Evolutionary conservation across 352 stramenopile genomes (phyloP).

Genomic region (Globisporangium camurandrum): DNA sequence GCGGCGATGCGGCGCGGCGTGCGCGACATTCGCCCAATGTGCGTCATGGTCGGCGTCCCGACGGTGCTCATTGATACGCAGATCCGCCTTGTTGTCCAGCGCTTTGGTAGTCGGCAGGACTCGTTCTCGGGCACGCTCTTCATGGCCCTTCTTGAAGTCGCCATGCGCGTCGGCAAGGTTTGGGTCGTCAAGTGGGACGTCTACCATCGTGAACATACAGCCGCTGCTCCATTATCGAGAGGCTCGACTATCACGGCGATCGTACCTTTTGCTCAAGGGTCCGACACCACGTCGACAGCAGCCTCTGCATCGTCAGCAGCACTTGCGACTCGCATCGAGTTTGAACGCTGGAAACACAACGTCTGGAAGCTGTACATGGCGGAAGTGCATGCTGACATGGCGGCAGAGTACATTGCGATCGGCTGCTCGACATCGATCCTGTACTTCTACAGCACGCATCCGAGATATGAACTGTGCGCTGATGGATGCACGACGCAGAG

Average conservation of each 20-base stretch:
- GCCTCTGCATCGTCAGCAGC: neutral
- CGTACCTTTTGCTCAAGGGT: no score
- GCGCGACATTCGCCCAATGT: slow-evolving; percentile 15
- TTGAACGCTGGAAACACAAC: slow-evolving; percentile 11
- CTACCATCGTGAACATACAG: neutral
- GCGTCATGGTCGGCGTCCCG: slow-evolving; percentile 12
- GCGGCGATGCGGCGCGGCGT: slow-evolving; percentile 13
- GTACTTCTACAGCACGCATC: slow-evolving; percentile 6
- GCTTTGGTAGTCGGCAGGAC: slow-evolving; percentile 1
- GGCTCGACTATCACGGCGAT: neutral
- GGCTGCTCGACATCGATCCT: slow-evolving; percentile 4
- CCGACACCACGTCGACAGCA: neutral
- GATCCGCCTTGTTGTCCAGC: slow-evolving; percentile 14
- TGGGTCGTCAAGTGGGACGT: neutral
- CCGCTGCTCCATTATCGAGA: neutral
- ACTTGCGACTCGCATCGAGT: neutral
- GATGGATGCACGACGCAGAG: neutral
- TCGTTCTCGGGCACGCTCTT: neutral
- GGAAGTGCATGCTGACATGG: slow-evolving; percentile 22
- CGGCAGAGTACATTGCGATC: slow-evolving; percentile 8
- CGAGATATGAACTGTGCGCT: slow-evolving; percentile 5
- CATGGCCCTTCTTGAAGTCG: slow-evolving; percentile 12
- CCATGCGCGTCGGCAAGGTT: slow-evolving; percentile 16
- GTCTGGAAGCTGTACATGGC: slow-evolving; percentile 18
- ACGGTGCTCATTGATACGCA: slow-evolving; percentile 25